Evolutionary conservation across 768 basidiomycete species (phyloP).

Genomic region (Podaxis carcinomalis): DNA sequence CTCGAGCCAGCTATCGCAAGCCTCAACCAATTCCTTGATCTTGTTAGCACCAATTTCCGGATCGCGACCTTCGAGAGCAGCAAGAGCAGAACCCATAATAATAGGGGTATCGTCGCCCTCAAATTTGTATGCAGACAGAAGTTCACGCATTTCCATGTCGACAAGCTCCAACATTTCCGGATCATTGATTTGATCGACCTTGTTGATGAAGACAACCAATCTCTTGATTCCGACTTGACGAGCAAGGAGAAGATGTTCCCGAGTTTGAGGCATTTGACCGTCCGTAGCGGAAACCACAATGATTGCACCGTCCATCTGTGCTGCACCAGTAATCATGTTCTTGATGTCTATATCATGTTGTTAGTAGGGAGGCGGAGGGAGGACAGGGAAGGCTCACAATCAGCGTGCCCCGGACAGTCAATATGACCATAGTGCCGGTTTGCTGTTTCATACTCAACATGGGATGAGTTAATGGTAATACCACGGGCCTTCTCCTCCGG

Average conservation of each 20-base stretch:
- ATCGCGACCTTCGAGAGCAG: slow-evolving; percentile 86
- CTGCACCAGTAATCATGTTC: slow-evolving; percentile 99
- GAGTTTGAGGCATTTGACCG: slow-evolving; percentile 99
- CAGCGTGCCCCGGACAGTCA: slow-evolving; percentile 95
- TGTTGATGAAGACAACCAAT: slow-evolving; percentile 99
- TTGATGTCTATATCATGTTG: slow-evolving; percentile 64
- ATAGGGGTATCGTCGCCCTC: slow-evolving; percentile 99
- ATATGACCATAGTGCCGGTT: slow-evolving; percentile 95
- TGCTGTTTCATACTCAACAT: slow-evolving; percentile 96
- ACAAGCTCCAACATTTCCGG: slow-evolving; percentile 98
- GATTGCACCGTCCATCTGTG: slow-evolving; percentile 95
- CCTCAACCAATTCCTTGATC: slow-evolving; percentile 75
- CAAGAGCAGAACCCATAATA: slow-evolving; percentile 93
- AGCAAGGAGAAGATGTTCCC: slow-evolving; percentile 95
- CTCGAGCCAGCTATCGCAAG: slow-evolving; percentile 94
- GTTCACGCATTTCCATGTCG: slow-evolving; percentile 99
- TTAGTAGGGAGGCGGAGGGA: slow-evolving; percentile 9
- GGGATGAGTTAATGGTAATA: slow-evolving; percentile 98
- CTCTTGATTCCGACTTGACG: slow-evolving; percentile 98
- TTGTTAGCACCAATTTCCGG: slow-evolving; percentile 76
- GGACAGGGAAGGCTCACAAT: slow-evolving; percentile 54
- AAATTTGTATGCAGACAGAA: slow-evolving; percentile 87
- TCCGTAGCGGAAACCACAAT: slow-evolving; percentile 98
- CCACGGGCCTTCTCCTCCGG: slow-evolving; percentile 99
- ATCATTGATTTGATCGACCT: slow-evolving; percentile 95